phyloP scores from a whole-genome alignment of 306 rosid genomes.

The Heteromeles arbutifolia region DNA sequence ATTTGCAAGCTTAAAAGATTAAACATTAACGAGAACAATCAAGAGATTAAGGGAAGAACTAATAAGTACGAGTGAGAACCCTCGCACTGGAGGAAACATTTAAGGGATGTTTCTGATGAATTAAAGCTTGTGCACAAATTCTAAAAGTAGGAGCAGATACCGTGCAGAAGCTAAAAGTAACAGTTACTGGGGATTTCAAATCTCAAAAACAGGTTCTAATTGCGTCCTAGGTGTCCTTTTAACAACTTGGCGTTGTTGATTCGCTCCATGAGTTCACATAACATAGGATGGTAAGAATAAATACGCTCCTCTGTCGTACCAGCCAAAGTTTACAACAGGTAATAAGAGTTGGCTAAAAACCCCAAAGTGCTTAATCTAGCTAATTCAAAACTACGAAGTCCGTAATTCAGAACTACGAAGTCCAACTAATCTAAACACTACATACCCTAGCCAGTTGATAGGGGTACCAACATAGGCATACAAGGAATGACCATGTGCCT shows the following conservation, averaged over 20 bases:
- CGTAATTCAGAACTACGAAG: too few species aligned
- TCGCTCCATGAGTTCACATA: constrained; percentile 94
- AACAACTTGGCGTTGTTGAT: constrained; percentile 76
- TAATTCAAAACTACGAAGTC: neutral
- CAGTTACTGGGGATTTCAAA: constrained; percentile 20
- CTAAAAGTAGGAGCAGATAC: neutral
- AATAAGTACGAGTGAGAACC: neutral
- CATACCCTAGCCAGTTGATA: constrained; percentile 76
- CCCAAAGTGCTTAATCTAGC: neutral
- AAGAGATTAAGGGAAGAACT: constrained; percentile 23
- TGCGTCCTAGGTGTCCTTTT: constrained; percentile 59
- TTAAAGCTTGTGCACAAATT: neutral
- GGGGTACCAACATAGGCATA: constrained; percentile 98
- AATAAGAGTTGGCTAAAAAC: neutral
- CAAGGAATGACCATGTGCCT: constrained; percentile 95
- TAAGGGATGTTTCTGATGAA: constrained; percentile 1
- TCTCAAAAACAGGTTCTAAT: constrained; percentile 74
- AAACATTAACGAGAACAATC: constrained; percentile 13
- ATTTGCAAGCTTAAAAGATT: constrained; percentile 2
- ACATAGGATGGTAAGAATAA: constrained; percentile 81
- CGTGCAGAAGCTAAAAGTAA: constrained; percentile 8
- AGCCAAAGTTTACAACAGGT: constrained; percentile 27
- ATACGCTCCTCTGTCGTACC: constrained; percentile 89
- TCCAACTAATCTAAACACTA: neutral
- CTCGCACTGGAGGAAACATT: neutral